Evolutionary conservation across 2,329 filamentous ascomycete genomes (phyloP).

Genomic region (Paecilomyces formosus): DNA sequence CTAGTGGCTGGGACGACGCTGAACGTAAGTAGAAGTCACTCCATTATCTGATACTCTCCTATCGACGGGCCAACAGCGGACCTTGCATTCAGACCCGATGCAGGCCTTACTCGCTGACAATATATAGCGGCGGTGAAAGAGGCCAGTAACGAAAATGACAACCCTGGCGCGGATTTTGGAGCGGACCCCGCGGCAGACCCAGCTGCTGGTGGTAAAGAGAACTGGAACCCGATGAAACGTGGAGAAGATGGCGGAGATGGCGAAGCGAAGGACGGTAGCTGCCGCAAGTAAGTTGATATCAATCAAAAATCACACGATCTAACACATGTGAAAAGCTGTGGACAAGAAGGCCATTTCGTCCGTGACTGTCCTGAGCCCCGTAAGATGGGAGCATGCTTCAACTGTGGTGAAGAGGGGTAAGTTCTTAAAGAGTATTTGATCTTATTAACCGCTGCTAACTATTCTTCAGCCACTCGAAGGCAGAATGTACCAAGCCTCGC

Average conservation of each 20-base stretch:
- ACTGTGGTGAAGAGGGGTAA: conserved; percentile 39
- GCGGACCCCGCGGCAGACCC: neutral
- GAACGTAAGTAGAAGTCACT: neutral
- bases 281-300: conserved; percentile 28
- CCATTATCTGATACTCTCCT: neutral
- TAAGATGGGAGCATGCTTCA: conserved; percentile 37
- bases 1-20: conserved; percentile 5
- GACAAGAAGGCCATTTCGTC: conserved; percentile 28
- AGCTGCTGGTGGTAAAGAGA: conserved; percentile 5
- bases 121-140: neutral
- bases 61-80: neutral
- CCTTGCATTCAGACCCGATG: neutral
- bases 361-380: conserved; percentile 38
- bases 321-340: conserved; percentile 22
- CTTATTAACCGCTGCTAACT: neutral
- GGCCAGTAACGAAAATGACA: neutral
- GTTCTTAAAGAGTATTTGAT: neutral
- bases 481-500: conserved; percentile 39
- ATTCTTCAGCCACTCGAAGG: conserved; percentile 31
- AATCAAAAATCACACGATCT: conserved; percentile 2
- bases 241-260: too few species aligned
- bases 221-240: conserved; percentile 5
- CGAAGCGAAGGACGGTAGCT: conserved; percentile 16
- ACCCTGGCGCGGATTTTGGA: neutral
- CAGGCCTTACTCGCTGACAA: neutral